These are phyloP conservation scores for Sphagnum fallax DNA, from an alignment of 228 moss, liverwort and hornwort genomes.

Conservation along the genomic window DNA sequence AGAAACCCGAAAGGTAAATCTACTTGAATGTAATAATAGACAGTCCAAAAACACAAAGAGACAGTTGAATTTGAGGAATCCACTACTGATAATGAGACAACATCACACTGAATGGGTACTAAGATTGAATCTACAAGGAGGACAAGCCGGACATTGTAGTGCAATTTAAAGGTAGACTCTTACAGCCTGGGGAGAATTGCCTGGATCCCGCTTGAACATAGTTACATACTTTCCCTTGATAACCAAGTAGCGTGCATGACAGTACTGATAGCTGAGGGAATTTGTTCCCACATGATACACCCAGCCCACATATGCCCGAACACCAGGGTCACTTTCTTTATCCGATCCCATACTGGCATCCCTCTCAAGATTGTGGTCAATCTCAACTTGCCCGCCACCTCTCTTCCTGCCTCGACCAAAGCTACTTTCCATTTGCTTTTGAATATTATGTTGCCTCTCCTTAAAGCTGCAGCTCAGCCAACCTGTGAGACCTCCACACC, in stretches of 20 bases:
- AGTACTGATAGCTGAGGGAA: conserved; percentile 59
- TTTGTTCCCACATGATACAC: conserved; percentile 73
- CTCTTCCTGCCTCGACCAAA: conserved; percentile 29
- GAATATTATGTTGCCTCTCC: conserved; percentile 16
- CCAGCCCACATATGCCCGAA: conserved; percentile 68
- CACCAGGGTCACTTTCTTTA: conserved; percentile 18
- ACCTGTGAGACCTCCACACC: conserved; percentile 12
- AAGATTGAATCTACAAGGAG: neutral
- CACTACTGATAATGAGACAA: too few species aligned
- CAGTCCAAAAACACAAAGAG: neutral
- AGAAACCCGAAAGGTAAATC: neutral
- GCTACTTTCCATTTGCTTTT: conserved; percentile 21
- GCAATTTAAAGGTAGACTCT: neutral
- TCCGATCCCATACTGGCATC: conserved; percentile 26
- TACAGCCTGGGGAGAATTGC: conserved; percentile 54
- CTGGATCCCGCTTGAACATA: conserved; percentile 77
- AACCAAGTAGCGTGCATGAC: conserved; percentile 57
- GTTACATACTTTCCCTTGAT: conserved; percentile 61
- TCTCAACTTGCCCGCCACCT: conserved; percentile 12
- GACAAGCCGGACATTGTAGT: neutral
- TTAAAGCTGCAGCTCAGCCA: conserved; percentile 42
- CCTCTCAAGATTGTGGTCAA: conserved; percentile 3
- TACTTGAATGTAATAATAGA: neutral
- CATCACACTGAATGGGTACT: neutral
- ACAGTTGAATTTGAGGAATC: neutral